Conservation (phyloP, 1,284 basidiomycete species). For the Sporisorium graminicola region DNA sequence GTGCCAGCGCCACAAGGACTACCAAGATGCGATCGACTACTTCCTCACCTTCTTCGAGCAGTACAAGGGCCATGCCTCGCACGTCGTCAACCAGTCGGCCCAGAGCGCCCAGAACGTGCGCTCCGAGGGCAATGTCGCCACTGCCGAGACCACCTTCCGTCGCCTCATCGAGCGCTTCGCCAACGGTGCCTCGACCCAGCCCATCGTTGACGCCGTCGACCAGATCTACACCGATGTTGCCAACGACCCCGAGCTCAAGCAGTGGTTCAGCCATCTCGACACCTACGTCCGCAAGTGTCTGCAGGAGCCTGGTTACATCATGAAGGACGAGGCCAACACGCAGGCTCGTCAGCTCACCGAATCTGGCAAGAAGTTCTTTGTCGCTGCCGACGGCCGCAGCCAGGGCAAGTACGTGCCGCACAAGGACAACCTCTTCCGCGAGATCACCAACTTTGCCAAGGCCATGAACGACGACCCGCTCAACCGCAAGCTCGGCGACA, state of each 20-base stretch:
- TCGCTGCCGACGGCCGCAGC: slow-evolving; percentile 69
- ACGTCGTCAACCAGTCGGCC: slow-evolving; percentile 73
- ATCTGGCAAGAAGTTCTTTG: slow-evolving; percentile 63
- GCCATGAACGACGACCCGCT: slow-evolving; percentile 87
- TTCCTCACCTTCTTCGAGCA: slow-evolving; percentile 72
- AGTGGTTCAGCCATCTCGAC: slow-evolving; percentile 82
- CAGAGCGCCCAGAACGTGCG: slow-evolving; percentile 73
- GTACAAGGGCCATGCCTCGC: slow-evolving; percentile 79
- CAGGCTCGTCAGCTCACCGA: slow-evolving; percentile 71
- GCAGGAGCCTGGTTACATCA: slow-evolving; percentile 87
- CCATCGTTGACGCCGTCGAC: slow-evolving; percentile 80
- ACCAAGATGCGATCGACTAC: slow-evolving; percentile 76
- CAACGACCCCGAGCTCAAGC: slow-evolving; percentile 80
- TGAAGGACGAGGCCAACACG: slow-evolving; percentile 78
- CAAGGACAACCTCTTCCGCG: slow-evolving; percentile 83
- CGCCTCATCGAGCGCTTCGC: slow-evolving; percentile 90
- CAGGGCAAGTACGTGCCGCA: slow-evolving; percentile 83
- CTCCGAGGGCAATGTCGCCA: slow-evolving; percentile 72
- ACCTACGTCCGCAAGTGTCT: slow-evolving; percentile 74
- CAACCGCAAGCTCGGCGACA: slow-evolving; percentile 83
- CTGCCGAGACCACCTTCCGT: slow-evolving; percentile 62
- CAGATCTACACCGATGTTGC: slow-evolving; percentile 81
- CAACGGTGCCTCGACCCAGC: slow-evolving; percentile 76
- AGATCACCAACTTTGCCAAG: slow-evolving; percentile 81
- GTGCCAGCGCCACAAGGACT: slow-evolving; percentile 91